Conservation (phyloP, 306 rosid genomes). For the Biancaea sappan region DNA sequence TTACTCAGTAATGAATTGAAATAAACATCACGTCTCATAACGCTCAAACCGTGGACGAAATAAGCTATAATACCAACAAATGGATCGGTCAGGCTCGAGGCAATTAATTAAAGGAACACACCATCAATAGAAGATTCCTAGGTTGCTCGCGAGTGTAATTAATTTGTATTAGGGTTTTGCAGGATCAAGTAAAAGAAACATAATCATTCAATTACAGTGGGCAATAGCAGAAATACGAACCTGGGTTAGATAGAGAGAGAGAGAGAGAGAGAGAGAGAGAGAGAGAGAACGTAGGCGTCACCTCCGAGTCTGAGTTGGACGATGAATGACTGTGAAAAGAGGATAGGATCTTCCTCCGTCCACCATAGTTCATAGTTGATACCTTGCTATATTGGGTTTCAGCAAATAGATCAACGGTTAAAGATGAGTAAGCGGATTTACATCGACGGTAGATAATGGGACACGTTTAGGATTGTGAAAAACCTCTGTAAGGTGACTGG, state of each 20-base stretch:
- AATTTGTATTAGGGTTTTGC: conserved; percentile 9
- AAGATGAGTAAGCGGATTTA: conserved; percentile 3
- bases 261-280: background rate
- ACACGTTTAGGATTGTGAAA: background rate
- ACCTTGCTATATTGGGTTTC: too few relatives aligned
- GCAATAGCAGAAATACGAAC: background rate
- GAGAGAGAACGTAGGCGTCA: background rate
- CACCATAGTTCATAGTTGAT: background rate
- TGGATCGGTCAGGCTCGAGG: background rate
- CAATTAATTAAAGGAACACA: background rate
- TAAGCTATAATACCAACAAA: background rate
- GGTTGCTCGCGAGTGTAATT: background rate
- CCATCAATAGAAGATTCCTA: background rate
- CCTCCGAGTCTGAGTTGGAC: too few relatives aligned
- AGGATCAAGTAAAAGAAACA: background rate
- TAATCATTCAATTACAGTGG: background rate
- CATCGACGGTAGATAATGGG: conserved; percentile 1
- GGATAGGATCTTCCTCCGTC: too few relatives aligned
- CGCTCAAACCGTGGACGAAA: background rate
- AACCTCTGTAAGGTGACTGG: background rate
- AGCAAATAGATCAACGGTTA: background rate
- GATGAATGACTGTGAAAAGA: conserved; percentile 1
- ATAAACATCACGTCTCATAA: conserved; percentile 14
- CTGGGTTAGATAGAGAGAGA: background rate
- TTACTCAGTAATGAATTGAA: background rate